Evolutionary conservation across 2,329 filamentous ascomycete species (phyloP).

Genomic region (Exophiala sp.): DNA sequence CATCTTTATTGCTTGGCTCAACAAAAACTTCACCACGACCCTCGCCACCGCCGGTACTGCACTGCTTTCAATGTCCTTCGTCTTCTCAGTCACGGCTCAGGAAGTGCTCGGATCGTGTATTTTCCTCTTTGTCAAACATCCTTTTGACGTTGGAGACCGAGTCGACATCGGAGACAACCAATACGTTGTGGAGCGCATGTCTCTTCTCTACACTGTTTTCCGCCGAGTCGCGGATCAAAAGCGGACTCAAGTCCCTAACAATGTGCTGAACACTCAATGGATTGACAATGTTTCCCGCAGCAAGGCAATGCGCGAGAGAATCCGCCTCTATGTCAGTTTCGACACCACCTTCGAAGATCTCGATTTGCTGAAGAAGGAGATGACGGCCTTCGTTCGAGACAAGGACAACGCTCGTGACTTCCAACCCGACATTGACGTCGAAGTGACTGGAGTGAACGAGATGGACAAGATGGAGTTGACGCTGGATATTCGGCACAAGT

Average conservation of each 20-base stretch:
- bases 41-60: constrained; percentile 86
- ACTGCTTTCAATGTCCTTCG: constrained; percentile 90
- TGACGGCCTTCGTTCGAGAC: constrained; percentile 74
- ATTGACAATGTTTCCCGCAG: constrained; percentile 90
- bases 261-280: constrained; percentile 84
- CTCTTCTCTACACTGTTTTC: constrained; percentile 87
- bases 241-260: constrained; percentile 78
- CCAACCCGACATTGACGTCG: constrained; percentile 72
- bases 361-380: constrained; percentile 73
- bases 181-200: constrained; percentile 87
- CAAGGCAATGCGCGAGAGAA: constrained; percentile 81
- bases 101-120: constrained; percentile 98
- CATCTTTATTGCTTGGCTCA: constrained; percentile 86
- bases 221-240: constrained; percentile 76
- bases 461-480: constrained; percentile 82
- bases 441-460: constrained; percentile 70
- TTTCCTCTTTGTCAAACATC: constrained; percentile 97
- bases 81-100: constrained; percentile 85
- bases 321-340: constrained; percentile 74
- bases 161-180: constrained; percentile 67
- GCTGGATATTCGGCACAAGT: constrained; percentile 85
- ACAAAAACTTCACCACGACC: constrained; percentile 75
- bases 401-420: constrained; percentile 89
- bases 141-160: constrained; percentile 90
- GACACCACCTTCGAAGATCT: constrained; percentile 87